Conservation (phyloP, 2,329 filamentous ascomycete species). For the Dothideomycetes sp. region DNA sequence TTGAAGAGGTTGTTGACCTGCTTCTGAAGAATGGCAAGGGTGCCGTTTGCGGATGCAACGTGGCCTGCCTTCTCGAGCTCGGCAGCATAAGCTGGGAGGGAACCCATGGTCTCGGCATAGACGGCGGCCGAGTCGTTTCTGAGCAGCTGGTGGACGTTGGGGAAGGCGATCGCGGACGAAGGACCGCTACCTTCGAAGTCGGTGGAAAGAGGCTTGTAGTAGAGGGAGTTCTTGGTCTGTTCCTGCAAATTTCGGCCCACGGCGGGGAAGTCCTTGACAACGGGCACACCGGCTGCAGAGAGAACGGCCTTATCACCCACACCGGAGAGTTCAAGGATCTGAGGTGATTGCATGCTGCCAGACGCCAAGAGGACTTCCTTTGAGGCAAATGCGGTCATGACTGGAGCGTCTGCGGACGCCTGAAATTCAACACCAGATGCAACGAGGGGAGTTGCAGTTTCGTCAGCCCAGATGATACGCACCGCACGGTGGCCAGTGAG, state of each 20-base stretch:
- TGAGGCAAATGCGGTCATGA: constrained; percentile 15
- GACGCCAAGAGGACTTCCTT: constrained; percentile 47
- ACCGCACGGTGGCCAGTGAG: constrained; percentile 17
- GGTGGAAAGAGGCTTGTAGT: constrained; percentile 14
- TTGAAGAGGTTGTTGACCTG: constrained; percentile 18
- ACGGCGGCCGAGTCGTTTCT: constrained; percentile 16
- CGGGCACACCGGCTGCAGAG: constrained; percentile 12
- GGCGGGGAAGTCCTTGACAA: constrained; percentile 12
- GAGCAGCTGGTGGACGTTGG: constrained; percentile 27
- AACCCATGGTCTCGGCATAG: constrained; percentile 15
- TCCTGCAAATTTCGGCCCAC: constrained; percentile 25
- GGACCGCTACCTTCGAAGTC: constrained; percentile 26
- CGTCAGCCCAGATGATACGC: constrained; percentile 12
- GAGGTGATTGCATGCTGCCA: constrained; percentile 43
- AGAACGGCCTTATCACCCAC: constrained; percentile 37
- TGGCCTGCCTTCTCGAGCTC: constrained; percentile 11
- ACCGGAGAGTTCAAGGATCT: constrained; percentile 48
- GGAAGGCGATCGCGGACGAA: constrained; percentile 25
- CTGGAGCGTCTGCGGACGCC: constrained; percentile 7
- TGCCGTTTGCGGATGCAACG: constrained; percentile 14
- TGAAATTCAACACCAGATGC: constrained; percentile 15
- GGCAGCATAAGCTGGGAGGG: constrained; percentile 19
- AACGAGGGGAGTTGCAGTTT: constrained; percentile 3
- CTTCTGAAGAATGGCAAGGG: constrained; percentile 12
- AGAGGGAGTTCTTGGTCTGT: constrained; percentile 6